Base-by-base conservation (phyloP, 495 filamentous ascomycete genomes). In the Apodospora peruviana region DNA sequence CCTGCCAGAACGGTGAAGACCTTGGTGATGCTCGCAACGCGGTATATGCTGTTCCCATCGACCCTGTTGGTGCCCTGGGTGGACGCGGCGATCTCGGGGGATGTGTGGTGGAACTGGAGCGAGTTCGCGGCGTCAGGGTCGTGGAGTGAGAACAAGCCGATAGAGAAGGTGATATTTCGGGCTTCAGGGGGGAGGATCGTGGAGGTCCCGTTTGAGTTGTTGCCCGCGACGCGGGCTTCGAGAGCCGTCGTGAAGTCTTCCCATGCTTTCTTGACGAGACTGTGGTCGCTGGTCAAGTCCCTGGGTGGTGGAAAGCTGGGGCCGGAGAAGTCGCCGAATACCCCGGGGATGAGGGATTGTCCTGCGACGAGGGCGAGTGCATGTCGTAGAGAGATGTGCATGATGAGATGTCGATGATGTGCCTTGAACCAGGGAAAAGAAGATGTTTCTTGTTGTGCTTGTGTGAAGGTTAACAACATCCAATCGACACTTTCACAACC, bases 61-160 rank as follows among this genome's bases (percentile, higher is more conserved):
- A 77, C 71, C 38, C 62, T 64, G 2, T 60, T 59, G n/a, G 58
- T 61, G 1, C 72, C 74, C 0, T 40, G 16, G 17, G 48, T 36
- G 1, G 57, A 44, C 12, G 55, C 58, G 5, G 38, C 47, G 3
- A 64, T 38, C 12, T 66, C 59, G 38, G 57, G 55, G 18, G 55
- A 51, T 1, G 62, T 61, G 53, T 70, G 48, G 45, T 70, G 60
- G 50, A 59, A 73, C 55, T 76, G 73, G 2, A 74, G 55, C 8
- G 36, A 48, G 20, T 51, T 24, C 20, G 70, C 68, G 11, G 41
- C 54, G 1, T 51, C 25, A 7, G 27, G 27, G 45, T 74, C 70
- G 43, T 70, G 62, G 1, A 69, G 42, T 4, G 72, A 78, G 59
- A 83, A 81, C 69, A 81, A 71, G 50, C 75, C 70, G 11, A 66